Evolutionary conservation across 73 alveolate genomes (phyloP).

Genomic region (Stentor coeruleus): DNA sequence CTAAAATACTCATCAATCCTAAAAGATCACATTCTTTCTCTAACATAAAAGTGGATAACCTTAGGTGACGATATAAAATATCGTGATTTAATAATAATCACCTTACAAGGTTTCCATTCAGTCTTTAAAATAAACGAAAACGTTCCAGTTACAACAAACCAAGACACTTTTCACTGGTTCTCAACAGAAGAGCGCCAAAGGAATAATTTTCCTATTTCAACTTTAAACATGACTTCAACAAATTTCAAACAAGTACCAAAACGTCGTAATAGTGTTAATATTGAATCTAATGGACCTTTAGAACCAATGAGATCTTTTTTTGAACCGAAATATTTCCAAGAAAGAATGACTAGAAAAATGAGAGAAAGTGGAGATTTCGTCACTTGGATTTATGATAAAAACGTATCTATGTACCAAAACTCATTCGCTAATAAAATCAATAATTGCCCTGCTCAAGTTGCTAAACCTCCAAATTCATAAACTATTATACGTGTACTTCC

Average conservation of each 20-base stretch:
- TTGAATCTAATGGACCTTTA: too few species aligned
- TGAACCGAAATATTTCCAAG: not conserved
- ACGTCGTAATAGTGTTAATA: not conserved
- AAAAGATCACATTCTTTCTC: not conserved
- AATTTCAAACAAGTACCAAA: not conserved
- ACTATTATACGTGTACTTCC: slow-evolving; percentile 1
- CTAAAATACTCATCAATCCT: not conserved
- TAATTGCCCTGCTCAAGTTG: not conserved
- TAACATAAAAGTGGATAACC: not conserved
- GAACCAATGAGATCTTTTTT: not conserved
- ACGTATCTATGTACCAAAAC: not conserved
- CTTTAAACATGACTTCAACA: not conserved
- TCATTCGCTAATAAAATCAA: not conserved
- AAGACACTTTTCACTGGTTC: not conserved
- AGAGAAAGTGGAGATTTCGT: not conserved
- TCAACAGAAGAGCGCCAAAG: not conserved
- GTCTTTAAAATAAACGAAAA: not conserved
- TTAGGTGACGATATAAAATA: not conserved
- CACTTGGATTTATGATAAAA: not conserved
- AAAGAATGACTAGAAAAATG: not conserved
- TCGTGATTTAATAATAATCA: not conserved
- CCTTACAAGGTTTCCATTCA: not conserved
- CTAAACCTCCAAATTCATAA: not conserved
- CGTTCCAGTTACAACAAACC: not conserved
- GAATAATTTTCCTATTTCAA: not conserved